Conservation (phyloP, 805 yeast genomes). For the Pichia nanzhaoensis region DNA sequence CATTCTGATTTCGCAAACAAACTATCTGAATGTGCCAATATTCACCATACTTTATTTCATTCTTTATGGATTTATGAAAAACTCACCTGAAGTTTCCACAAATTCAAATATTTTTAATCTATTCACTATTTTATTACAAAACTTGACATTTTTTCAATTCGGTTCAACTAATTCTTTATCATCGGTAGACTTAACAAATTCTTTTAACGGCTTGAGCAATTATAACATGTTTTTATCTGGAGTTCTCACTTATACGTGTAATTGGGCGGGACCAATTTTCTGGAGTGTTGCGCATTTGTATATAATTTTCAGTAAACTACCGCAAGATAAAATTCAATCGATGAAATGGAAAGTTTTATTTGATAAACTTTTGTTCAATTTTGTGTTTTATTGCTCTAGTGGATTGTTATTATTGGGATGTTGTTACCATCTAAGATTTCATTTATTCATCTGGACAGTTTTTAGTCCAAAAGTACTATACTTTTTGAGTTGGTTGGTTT, state of each 20-base stretch:
- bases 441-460: constrained; percentile 95
- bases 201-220: constrained; percentile 78
- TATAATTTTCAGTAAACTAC: constrained; percentile 12
- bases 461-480: constrained; percentile 89
- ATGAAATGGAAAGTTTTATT: constrained; percentile 31
- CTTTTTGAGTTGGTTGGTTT: constrained; percentile 65
- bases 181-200: constrained; percentile 82
- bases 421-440: constrained; percentile 71
- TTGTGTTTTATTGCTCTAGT: constrained; percentile 53
- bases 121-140: constrained; percentile 52
- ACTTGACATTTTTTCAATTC: constrained; percentile 73
- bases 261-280: constrained; percentile 78
- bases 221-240: constrained; percentile 73
- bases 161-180: constrained; percentile 93
- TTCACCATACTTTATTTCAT: constrained; percentile 28
- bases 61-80: constrained; percentile 22
- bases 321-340: constrained; percentile 8
- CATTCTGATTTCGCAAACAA: constrained; percentile 49
- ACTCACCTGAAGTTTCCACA: constrained; percentile 11
- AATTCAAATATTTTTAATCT: constrained; percentile 20
- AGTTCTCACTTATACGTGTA: constrained; percentile 68
- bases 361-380: constrained; percentile 31
- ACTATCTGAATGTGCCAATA: constrained; percentile 49
- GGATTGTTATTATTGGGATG: constrained; percentile 57
- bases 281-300: constrained; percentile 52